phyloP scores from a whole-genome alignment of 140 eudicot genomes.

The Senecio squalidus region DNA sequence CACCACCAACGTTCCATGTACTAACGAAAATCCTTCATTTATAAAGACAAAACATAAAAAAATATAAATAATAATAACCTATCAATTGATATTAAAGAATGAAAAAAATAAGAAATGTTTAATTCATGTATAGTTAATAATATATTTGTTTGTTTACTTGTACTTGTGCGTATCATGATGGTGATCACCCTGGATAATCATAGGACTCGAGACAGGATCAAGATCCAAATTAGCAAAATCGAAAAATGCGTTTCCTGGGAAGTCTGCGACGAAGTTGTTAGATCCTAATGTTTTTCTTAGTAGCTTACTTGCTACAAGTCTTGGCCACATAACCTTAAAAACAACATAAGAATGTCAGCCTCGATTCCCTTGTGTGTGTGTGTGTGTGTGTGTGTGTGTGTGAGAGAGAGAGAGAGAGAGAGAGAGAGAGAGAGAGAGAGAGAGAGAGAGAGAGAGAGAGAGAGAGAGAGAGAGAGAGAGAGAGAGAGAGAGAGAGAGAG shows the following conservation, averaged over 20 bases:
- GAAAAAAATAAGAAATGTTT: neutral
- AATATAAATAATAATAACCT: neutral
- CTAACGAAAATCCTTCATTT: conserved; percentile 50
- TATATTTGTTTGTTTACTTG: conserved; percentile 28
- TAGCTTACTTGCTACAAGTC: conserved; percentile 65
- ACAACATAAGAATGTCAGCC: conserved; percentile 7
- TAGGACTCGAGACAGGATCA: conserved; percentile 19
- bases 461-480: neutral
- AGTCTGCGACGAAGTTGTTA: conserved; percentile 65
- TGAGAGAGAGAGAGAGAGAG: neutral
- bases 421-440: conserved; percentile 13
- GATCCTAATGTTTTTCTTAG: conserved; percentile 47
- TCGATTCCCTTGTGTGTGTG: neutral
- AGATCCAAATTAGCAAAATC: conserved; percentile 35
- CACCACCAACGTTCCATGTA: conserved; percentile 86
- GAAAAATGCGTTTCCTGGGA: conserved; percentile 34
- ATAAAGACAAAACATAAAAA: neutral
- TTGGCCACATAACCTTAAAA: conserved; percentile 67
- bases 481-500: neutral
- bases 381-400: neutral
- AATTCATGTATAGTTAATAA: neutral
- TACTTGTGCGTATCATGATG: conserved; percentile 34
- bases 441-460: conserved; percentile 13
- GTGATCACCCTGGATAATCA: conserved; percentile 23
- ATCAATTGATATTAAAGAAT: neutral